phyloP scores from a whole-genome alignment of 1,139 yeast species.

The Wickerhamomyces sp. region DNA sequence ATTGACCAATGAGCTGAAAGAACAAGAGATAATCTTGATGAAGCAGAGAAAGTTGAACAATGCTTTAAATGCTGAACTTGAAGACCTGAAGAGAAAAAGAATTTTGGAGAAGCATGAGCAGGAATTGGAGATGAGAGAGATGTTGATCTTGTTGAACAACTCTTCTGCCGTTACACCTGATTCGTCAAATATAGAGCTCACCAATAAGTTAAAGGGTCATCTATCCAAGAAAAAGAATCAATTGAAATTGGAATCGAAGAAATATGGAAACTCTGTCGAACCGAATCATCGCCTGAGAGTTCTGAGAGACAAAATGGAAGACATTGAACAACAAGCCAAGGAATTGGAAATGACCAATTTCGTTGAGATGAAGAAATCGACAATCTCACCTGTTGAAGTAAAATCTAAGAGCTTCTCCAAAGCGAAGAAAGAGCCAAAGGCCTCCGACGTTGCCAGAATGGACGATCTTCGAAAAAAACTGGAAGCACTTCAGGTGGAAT shows the following conservation, averaged over 20 bases:
- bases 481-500: slow-evolving; percentile 60
- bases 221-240: slow-evolving; percentile 61
- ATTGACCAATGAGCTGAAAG: slow-evolving; percentile 63
- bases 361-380: slow-evolving; percentile 32
- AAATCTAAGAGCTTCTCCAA: slow-evolving; percentile 7
- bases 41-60: slow-evolving; percentile 67
- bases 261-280: slow-evolving; percentile 54
- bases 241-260: slow-evolving; percentile 49
- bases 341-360: slow-evolving; percentile 85
- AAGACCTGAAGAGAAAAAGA: slow-evolving; percentile 65
- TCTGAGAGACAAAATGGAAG: slow-evolving; percentile 81
- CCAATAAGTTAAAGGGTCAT: slow-evolving; percentile 50
- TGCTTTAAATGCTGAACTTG: slow-evolving; percentile 59
- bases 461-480: slow-evolving; percentile 53
- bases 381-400: neutral
- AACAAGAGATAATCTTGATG: slow-evolving; percentile 62
- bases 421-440: slow-evolving; percentile 12
- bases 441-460: slow-evolving; percentile 34
- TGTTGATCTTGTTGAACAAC: slow-evolving; percentile 57
- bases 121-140: slow-evolving; percentile 84
- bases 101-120: slow-evolving; percentile 77
- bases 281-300: slow-evolving; percentile 75
- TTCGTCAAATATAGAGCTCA: slow-evolving; percentile 33
- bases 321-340: slow-evolving; percentile 77
- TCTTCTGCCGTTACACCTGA: slow-evolving; percentile 13